Evolutionary conservation across 169 alveolate genomes (phyloP), one percentile per base, ranked within the genome.

Genomic region (Plasmodium relictum): DNA sequence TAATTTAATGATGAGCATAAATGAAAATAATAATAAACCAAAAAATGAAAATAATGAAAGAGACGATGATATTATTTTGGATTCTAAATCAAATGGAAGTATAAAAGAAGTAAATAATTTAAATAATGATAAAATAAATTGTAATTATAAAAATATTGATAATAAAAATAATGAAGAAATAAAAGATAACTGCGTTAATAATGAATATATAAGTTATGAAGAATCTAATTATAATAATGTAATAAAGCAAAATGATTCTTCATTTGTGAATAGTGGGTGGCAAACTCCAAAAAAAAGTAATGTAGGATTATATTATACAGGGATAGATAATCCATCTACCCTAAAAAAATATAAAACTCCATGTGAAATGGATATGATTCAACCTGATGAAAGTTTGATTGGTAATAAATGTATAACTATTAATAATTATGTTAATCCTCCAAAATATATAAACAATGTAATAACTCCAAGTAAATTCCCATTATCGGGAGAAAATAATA

Each of bases 321-420:
- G 74, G 26, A 71, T 63, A 20, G 92, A 86, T 45, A 70, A 69
- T 45, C 74, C 74, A n/a, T 86, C 92, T 0, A 71, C 87, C 14
- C 37, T 59, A 24, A 86, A 70, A 20, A 86, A 86, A 39, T 86
- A 86, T 16, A 86, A 71, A 71, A 86, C 92, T 16, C 92, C 92
- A 6, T 69, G 76, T 39, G 92, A 86, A 86, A 86, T 70, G 73
- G 92, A 86, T 44, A 86, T 86, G 92, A 10, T 86, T 14, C 37
- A 86, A 3, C 92, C 92, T 16, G 92, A 86, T 86, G 87, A 54
- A 16, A 86, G 92, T 20, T 86, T 86, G 71, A 86, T 86, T 45
- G 92, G 92, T 42, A 86, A 86, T 54, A 86, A 86, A 42, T 86
- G 92, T 52, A 70, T 86, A 45, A 86, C 92, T 18, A 86, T 86